These are phyloP conservation scores for Beauveria scarabaeidicola DNA, from an alignment of 2,329 filamentous ascomycete species.

Conservation along the genomic window DNA sequence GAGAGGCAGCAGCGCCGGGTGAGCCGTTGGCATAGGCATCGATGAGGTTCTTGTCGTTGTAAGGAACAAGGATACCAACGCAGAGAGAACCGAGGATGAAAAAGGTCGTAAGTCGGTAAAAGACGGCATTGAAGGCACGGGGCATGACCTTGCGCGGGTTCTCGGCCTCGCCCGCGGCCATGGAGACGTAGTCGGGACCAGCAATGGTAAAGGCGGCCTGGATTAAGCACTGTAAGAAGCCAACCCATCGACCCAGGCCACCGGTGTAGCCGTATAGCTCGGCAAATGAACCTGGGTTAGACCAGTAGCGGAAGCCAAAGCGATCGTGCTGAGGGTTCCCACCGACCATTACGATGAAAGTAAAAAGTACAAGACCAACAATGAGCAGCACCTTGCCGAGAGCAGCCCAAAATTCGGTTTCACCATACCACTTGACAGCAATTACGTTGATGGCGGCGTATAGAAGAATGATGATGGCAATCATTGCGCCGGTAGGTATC, in stretches of 20 bases:
- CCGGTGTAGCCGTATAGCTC: slow-evolving; percentile 53
- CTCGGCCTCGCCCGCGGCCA: slow-evolving; percentile 63
- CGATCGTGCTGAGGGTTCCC: slow-evolving; percentile 66
- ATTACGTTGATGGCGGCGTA: slow-evolving; percentile 58
- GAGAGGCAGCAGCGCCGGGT: slow-evolving; percentile 60
- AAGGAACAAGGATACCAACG: slow-evolving; percentile 63
- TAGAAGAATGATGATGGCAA: slow-evolving; percentile 41
- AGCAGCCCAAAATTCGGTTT: slow-evolving; percentile 69
- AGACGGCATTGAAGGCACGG: slow-evolving; percentile 68
- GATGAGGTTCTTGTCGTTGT: slow-evolving; percentile 54
- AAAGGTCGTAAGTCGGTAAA: slow-evolving; percentile 67
- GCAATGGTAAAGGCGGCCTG: slow-evolving; percentile 60
- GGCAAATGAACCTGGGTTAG: slow-evolving; percentile 60
- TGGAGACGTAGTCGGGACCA: slow-evolving; percentile 59
- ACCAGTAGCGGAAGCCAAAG: slow-evolving; percentile 64
- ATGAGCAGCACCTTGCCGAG: slow-evolving; percentile 65
- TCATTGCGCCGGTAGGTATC: slow-evolving; percentile 52
- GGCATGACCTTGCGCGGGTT: slow-evolving; percentile 64
- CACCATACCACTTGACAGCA: slow-evolving; percentile 66
- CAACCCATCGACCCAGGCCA: slow-evolving; percentile 61
- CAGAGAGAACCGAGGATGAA: slow-evolving; percentile 67
- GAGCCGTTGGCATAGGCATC: slow-evolving; percentile 49
- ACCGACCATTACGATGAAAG: slow-evolving; percentile 75
- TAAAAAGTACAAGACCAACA: slow-evolving; percentile 63
- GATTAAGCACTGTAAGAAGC: slow-evolving; percentile 68